phyloP scores from a whole-genome alignment of 2,329 filamentous ascomycete genomes.

The Parascedosporium putredinis region DNA sequence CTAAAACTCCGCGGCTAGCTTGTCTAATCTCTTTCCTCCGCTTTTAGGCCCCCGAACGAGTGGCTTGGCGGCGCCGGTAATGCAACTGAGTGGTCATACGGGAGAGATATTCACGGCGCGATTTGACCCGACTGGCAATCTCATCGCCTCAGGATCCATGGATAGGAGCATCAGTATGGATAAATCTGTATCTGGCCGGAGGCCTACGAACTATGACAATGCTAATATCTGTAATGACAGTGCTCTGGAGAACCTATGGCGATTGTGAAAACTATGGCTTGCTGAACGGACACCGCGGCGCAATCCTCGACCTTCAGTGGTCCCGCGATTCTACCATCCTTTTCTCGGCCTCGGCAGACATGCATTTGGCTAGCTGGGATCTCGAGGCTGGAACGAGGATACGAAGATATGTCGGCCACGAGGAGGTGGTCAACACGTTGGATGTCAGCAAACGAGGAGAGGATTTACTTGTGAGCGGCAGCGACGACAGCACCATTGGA shows the following conservation, averaged over 20 bases:
- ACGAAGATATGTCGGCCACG: slow-evolving; percentile 83
- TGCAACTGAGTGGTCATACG: slow-evolving; percentile 76
- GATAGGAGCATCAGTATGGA: slow-evolving; percentile 75
- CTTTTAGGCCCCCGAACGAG: slow-evolving; percentile 71
- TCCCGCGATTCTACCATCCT: slow-evolving; percentile 85
- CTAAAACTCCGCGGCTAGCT: background rate
- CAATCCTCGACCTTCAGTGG: slow-evolving; percentile 89
- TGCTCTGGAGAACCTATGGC: slow-evolving; percentile 89
- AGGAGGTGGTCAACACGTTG: slow-evolving; percentile 88
- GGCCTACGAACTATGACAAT: slow-evolving; percentile 14
- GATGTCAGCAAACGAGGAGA: slow-evolving; percentile 84
- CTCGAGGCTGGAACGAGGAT: slow-evolving; percentile 85
- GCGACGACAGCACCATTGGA: slow-evolving; percentile 86
- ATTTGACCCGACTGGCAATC: slow-evolving; percentile 79
- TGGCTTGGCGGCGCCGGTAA: slow-evolving; percentile 77
- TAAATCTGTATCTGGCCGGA: background rate
- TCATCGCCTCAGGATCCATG: slow-evolving; percentile 92
- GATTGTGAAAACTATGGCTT: slow-evolving; percentile 91
- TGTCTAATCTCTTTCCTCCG: slow-evolving; percentile 34
- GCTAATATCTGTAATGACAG: no score
- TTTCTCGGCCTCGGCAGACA: slow-evolving; percentile 89
- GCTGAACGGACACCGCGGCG: slow-evolving; percentile 80
- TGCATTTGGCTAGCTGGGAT: slow-evolving; percentile 90
- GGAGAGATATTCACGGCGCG: slow-evolving; percentile 85
- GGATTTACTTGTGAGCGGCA: slow-evolving; percentile 80